phyloP scores from a whole-genome alignment of 305 asterid species.

The Fraxinus ornus region DNA sequence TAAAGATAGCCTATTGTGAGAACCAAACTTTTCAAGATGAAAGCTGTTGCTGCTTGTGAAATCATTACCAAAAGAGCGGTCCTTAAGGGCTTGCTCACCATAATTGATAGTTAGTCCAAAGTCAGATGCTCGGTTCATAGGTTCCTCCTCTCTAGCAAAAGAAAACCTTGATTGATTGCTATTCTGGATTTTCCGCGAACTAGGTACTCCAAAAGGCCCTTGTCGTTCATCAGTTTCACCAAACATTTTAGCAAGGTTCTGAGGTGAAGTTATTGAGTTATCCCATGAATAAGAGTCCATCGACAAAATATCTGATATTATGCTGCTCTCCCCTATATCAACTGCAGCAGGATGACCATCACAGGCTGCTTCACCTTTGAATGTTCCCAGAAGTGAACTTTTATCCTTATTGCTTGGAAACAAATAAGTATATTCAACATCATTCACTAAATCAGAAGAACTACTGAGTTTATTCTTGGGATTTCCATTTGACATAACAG shows the following conservation, averaged over 20 bases:
- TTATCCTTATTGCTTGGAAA: slow-evolving; percentile 35
- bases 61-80: slow-evolving; percentile 46
- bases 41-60: slow-evolving; percentile 40
- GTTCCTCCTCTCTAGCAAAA: slow-evolving; percentile 87
- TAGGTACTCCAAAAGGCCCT: slow-evolving; percentile 50
- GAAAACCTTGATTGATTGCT: slow-evolving; percentile 88
- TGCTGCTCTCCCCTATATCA: slow-evolving; percentile 79
- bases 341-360: slow-evolving; percentile 25
- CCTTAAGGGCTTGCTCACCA: slow-evolving; percentile 43
- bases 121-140: slow-evolving; percentile 36
- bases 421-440: slow-evolving; percentile 35
- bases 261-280: slow-evolving; percentile 68
- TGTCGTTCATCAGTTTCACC: slow-evolving; percentile 55
- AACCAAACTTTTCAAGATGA: slow-evolving; percentile 45
- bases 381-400: slow-evolving; percentile 38
- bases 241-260: slow-evolving; percentile 59
- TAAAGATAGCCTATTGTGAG: slow-evolving; percentile 51
- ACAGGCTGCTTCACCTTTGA: slow-evolving; percentile 42
- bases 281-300: slow-evolving; percentile 79
- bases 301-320: slow-evolving; percentile 76
- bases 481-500: slow-evolving; percentile 35
- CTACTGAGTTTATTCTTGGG: slow-evolving; percentile 33
- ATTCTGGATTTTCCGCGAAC: slow-evolving; percentile 59
- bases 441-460: slow-evolving; percentile 34
- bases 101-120: slow-evolving; percentile 44